phyloP scores from a whole-genome alignment of 805 yeast species.

The Hanseniaspora valbyensis region DNA sequence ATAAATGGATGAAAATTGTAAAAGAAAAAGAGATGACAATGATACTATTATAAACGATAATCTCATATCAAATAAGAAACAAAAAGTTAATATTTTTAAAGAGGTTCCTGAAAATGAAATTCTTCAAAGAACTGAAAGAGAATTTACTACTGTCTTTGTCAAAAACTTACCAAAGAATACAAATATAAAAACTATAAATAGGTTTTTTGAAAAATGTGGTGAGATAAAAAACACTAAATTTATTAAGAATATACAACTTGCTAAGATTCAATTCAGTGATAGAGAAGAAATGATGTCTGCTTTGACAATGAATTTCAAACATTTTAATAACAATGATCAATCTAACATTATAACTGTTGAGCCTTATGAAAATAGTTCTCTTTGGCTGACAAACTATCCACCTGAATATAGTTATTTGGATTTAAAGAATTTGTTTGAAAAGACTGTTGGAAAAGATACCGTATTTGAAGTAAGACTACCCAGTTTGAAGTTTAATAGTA shows the following conservation, averaged over 20 bases:
- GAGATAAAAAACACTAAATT: slow-evolving; percentile 32
- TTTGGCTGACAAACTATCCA: slow-evolving; percentile 71
- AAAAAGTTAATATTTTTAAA: not conserved
- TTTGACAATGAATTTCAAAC: slow-evolving; percentile 47
- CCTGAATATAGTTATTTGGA: slow-evolving; percentile 36
- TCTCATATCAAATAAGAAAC: not conserved
- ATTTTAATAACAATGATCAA: slow-evolving; percentile 24
- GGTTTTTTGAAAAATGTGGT: slow-evolving; percentile 55
- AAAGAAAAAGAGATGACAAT: not conserved
- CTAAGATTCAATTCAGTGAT: slow-evolving; percentile 47
- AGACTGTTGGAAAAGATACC: slow-evolving; percentile 27
- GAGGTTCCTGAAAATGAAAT: not conserved
- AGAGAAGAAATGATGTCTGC: slow-evolving; percentile 45
- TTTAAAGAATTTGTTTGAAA: slow-evolving; percentile 33
- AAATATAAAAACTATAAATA: slow-evolving; percentile 32
- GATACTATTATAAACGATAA: not conserved
- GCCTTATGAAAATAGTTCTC: slow-evolving; percentile 38
- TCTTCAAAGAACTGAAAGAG: slow-evolving; percentile 34
- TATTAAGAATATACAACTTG: slow-evolving; percentile 27
- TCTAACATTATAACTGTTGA: slow-evolving; percentile 37
- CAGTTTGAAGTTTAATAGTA: slow-evolving; percentile 41
- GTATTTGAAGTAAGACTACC: slow-evolving; percentile 53
- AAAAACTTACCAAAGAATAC: slow-evolving; percentile 35
- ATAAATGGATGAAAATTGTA: not conserved
- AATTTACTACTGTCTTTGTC: slow-evolving; percentile 47